Evolutionary conservation across 1,284 basidiomycete species (phyloP).

Genomic region (Ceratobasidium sp.): DNA sequence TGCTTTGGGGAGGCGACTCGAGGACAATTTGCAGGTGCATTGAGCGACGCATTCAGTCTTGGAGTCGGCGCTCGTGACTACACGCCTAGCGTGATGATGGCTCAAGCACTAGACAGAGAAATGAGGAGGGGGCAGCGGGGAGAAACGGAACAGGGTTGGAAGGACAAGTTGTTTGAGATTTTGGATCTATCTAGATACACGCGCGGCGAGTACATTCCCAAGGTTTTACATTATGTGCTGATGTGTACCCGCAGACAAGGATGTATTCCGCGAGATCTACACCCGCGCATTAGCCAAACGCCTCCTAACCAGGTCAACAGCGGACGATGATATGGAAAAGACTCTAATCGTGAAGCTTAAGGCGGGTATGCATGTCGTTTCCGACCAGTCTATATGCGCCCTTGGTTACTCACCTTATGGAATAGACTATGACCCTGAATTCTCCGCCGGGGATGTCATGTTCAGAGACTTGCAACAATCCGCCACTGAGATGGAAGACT

Average conservation of each 20-base stretch:
- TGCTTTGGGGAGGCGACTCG: constrained; percentile 55
- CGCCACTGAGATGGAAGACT: constrained; percentile 67
- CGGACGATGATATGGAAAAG: constrained; percentile 90
- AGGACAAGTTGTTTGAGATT: constrained; percentile 72
- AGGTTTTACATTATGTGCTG: background rate
- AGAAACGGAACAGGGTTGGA: constrained; percentile 72
- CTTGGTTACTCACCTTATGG: constrained; percentile 2
- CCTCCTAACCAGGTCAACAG: constrained; percentile 82
- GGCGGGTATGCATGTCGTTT: constrained; percentile 61
- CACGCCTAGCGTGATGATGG: constrained; percentile 50
- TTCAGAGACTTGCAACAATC: constrained; percentile 83
- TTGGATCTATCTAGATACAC: constrained; percentile 86
- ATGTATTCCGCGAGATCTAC: constrained; percentile 95
- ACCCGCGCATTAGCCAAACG: constrained; percentile 87
- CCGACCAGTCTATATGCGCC: background rate
- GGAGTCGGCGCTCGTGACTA: constrained; percentile 78
- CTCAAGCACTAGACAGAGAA: constrained; percentile 84
- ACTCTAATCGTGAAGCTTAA: constrained; percentile 87
- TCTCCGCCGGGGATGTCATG: constrained; percentile 87
- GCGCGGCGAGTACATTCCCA: constrained; percentile 52
- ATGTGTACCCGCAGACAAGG: constrained; percentile 63
- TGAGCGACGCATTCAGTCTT: constrained; percentile 73
- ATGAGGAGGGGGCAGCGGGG: constrained; percentile 85
- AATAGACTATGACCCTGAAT: constrained; percentile 84
- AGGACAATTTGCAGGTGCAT: constrained; percentile 50